phyloP scores from a whole-genome alignment of 2,329 filamentous ascomycete species.

The Fusarium camptoceras region DNA sequence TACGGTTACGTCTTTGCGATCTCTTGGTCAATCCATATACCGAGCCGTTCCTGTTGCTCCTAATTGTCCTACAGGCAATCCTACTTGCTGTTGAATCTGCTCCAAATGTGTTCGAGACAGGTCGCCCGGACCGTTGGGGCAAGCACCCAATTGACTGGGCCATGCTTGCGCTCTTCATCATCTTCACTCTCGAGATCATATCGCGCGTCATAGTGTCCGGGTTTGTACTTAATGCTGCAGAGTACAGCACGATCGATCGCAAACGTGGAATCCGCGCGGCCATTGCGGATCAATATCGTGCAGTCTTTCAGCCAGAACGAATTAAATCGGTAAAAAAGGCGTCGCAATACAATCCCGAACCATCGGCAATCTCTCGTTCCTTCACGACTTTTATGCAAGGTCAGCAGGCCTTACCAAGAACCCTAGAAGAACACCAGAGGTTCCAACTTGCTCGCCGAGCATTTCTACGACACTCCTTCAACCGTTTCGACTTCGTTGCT shows the following conservation, averaged over 20 bases:
- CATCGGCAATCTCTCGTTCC: constrained; percentile 77
- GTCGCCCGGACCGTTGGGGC: constrained; percentile 74
- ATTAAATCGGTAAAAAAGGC: constrained; percentile 73
- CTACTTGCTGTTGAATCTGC: constrained; percentile 88
- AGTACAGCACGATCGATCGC: constrained; percentile 91
- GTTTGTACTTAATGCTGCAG: constrained; percentile 87
- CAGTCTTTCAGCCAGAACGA: constrained; percentile 84
- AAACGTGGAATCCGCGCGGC: constrained; percentile 79
- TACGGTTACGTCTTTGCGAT: constrained; percentile 82
- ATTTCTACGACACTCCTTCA: constrained; percentile 95
- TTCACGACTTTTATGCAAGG: constrained; percentile 83
- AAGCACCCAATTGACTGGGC: constrained; percentile 78
- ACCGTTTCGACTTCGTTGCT: constrained; percentile 92
- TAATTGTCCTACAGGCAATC: constrained; percentile 90
- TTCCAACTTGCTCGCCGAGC: constrained; percentile 89
- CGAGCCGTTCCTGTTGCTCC: constrained; percentile 84
- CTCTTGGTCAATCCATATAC: constrained; percentile 86
- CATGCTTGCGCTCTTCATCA: constrained; percentile 82
- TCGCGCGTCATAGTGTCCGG: constrained; percentile 93
- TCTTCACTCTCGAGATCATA: constrained; percentile 89
- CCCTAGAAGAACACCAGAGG: constrained; percentile 81
- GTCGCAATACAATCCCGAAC: constrained; percentile 60
- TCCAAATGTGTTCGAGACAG: constrained; percentile 74
- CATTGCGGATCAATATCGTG: constrained; percentile 79
- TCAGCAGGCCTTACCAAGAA: constrained; percentile 67